A percentile compares a stretch with the other conserved stretches of the same genome.
Conservation (phyloP, 352 stramenopile species). For the Pythium rhizo-oryzae region DNA sequence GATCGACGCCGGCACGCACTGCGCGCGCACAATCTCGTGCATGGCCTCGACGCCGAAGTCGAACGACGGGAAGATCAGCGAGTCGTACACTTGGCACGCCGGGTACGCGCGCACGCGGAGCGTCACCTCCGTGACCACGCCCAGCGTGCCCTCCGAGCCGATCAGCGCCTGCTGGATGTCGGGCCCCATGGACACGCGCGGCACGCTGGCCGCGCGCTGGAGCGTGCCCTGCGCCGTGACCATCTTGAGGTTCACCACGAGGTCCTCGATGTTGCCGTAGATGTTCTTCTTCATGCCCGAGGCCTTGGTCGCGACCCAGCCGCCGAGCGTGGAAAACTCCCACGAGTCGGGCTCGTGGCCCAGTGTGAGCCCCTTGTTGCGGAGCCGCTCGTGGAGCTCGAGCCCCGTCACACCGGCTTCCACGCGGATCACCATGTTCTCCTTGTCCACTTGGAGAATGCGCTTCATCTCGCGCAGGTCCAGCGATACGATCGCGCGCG, state of each 20-base stretch:
- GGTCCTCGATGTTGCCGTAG: slow-evolving; percentile 96
- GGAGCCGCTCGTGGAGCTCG: slow-evolving; percentile 88
- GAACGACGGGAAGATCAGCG: slow-evolving; percentile 89
- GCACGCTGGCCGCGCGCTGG: slow-evolving; percentile 49
- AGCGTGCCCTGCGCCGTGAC: slow-evolving; percentile 72
- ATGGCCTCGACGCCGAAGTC: slow-evolving; percentile 80
- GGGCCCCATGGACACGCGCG: slow-evolving; percentile 87
- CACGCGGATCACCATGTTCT: slow-evolving; percentile 88
- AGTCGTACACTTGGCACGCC: slow-evolving; percentile 86
- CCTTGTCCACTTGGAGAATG: slow-evolving; percentile 67
- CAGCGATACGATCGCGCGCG: slow-evolving; percentile 92
- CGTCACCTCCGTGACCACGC: slow-evolving; percentile 93
- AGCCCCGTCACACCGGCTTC: slow-evolving; percentile 93
- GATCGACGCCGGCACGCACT: slow-evolving; percentile 84
- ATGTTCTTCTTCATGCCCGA: slow-evolving; percentile 95
- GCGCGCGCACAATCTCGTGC: slow-evolving; percentile 67
- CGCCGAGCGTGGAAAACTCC: slow-evolving; percentile 94
- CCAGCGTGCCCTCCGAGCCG: slow-evolving; percentile 94
- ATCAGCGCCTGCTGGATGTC: slow-evolving; percentile 88
- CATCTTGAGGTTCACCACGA: slow-evolving; percentile 85
- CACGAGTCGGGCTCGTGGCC: slow-evolving; percentile 94
- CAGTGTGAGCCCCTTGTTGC: slow-evolving; percentile 85
- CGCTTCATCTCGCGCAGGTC: slow-evolving; percentile 92
- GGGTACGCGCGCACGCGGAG: slow-evolving; percentile 90
- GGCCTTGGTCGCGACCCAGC: slow-evolving; percentile 92